Evolutionary conservation across 768 basidiomycete genomes (phyloP).

Genomic region (Hericium rajendrae): DNA sequence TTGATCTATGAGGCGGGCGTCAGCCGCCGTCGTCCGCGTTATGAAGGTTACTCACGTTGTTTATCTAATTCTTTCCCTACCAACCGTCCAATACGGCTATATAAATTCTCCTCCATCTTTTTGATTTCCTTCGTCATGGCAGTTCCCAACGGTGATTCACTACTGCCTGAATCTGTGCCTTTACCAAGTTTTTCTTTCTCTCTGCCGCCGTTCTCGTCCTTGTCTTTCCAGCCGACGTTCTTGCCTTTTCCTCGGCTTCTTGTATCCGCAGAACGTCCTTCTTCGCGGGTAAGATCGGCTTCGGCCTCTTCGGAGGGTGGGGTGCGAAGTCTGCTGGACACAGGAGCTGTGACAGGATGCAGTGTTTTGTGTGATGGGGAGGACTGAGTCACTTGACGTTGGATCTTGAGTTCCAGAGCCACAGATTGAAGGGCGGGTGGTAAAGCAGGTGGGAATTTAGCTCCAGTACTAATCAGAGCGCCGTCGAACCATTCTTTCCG

Average conservation of each 20-base stretch:
- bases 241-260: conserved; percentile 51
- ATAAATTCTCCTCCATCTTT: conserved; percentile 74
- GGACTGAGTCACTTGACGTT: conserved; percentile 12
- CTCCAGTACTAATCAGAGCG: conserved; percentile 44
- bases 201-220: conserved; percentile 21
- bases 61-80: conserved; percentile 85
- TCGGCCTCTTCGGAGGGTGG: conserved; percentile 73
- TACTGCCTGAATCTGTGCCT: conserved; percentile 19
- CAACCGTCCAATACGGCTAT: conserved; percentile 65
- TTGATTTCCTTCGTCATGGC: conserved; percentile 68
- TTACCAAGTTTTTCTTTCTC: conserved; percentile 34
- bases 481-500: conserved; percentile 77
- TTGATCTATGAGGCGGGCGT: conserved; percentile 44
- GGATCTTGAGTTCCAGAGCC: conserved; percentile 15
- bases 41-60: conserved; percentile 50
- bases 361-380: neutral
- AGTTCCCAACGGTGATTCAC: conserved; percentile 47
- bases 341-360: conserved; percentile 18
- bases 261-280: conserved; percentile 37
- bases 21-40: conserved; percentile 2
- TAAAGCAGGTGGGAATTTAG: conserved; percentile 52
- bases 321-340: conserved; percentile 39
- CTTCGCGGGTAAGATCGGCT: conserved; percentile 52
- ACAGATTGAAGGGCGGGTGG: conserved; percentile 16
- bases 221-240: conserved; percentile 56